Evolutionary conservation across 257 asterid genomes (phyloP).

Genomic region (Cordia subcordata): DNA sequence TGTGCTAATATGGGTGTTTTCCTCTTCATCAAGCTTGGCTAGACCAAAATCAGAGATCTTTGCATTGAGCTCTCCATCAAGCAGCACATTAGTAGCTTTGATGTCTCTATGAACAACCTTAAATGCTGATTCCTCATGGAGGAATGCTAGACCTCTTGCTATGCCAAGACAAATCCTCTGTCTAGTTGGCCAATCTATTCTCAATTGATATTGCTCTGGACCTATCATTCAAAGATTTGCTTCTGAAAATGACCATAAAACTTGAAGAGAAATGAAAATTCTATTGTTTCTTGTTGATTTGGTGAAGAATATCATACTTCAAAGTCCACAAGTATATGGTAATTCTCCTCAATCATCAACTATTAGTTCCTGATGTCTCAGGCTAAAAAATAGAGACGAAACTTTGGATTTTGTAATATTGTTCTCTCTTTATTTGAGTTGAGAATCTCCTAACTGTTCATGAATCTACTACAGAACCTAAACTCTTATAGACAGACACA

Average conservation of each 20-base stretch:
- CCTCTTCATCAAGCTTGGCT: slow-evolving; percentile 1
- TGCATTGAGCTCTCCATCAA: slow-evolving; percentile 48
- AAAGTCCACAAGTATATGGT: no score
- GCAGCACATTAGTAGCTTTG: slow-evolving; percentile 51
- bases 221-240: background rate
- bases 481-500: no score
- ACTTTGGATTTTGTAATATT: no score
- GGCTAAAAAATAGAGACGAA: no score
- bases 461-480: no score
- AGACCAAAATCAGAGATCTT: slow-evolving; percentile 3
- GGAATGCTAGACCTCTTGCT: slow-evolving; percentile 34
- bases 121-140: slow-evolving; percentile 37
- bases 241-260: background rate
- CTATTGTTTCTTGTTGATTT: no score
- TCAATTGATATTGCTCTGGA: slow-evolving; percentile 30
- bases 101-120: slow-evolving; percentile 56
- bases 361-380: no score
- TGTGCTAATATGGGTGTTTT: slow-evolving; percentile 2
- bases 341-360: no score
- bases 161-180: slow-evolving; percentile 46
- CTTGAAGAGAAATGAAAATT: background rate
- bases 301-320: no score
- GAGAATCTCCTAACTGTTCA: no score
- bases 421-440: no score
- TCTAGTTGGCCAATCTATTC: slow-evolving; percentile 43